These are phyloP conservation scores for Magnolia changhungtana DNA, from an alignment of 164 flowering plant species.

Conservation along the genomic window DNA sequence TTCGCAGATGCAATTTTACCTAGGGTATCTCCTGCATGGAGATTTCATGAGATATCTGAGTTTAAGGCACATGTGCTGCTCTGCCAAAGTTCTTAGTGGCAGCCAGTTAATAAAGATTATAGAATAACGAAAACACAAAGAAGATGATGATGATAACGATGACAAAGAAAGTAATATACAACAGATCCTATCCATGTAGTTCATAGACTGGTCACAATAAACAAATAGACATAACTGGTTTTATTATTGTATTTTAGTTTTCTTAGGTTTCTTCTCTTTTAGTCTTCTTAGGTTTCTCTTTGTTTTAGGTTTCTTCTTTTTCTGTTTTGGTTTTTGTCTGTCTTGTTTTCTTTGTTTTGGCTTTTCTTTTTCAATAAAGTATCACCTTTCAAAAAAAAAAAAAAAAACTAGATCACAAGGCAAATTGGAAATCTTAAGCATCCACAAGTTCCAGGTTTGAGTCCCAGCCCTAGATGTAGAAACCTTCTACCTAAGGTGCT, in stretches of 20 bases:
- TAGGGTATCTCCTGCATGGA: conserved; percentile 73
- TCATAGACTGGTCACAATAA: not conserved
- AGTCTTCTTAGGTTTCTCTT: too few relatives aligned
- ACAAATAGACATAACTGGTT: not conserved
- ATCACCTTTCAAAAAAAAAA: too few relatives aligned
- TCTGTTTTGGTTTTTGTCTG: too few relatives aligned
- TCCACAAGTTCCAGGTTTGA: not conserved
- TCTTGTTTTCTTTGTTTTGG: too few relatives aligned
- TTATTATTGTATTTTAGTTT: too few relatives aligned
- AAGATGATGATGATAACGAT: not conserved
- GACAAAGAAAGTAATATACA: not conserved
- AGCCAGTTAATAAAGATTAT: not conserved
- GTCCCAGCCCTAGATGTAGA: not conserved
- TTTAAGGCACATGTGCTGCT: not conserved
- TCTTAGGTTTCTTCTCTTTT: too few relatives aligned
- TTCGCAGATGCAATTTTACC: conserved; percentile 74
- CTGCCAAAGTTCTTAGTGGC: not conserved
- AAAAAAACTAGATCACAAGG: not conserved
- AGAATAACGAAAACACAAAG: not conserved
- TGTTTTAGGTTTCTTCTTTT: too few relatives aligned
- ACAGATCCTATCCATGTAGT: not conserved
- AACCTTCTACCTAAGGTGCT: too few relatives aligned
- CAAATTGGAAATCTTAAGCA: not conserved
- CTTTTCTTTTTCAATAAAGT: too few relatives aligned
- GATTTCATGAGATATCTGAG: not conserved